A percentile compares a stretch with the other conserved stretches of the same genome.
These are phyloP conservation scores for Coemansia sp. DNA, from an alignment of 192 early-diverging fungal species.

Conservation along the genomic window DNA sequence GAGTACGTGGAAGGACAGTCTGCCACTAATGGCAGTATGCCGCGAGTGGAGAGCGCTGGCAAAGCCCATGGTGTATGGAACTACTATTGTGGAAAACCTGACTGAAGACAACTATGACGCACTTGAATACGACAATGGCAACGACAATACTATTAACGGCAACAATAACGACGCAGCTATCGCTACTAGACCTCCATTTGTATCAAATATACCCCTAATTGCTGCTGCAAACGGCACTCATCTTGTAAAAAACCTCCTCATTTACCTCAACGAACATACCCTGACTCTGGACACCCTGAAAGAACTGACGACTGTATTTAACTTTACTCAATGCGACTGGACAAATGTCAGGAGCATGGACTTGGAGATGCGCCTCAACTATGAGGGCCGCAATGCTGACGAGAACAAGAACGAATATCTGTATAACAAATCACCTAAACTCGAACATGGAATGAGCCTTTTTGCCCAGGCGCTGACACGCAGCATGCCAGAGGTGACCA, in stretches of 20 bases:
- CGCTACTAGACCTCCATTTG: neutral
- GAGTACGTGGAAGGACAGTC: neutral
- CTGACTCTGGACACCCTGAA: neutral
- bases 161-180: no score
- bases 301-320: neutral
- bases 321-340: neutral
- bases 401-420: conserved; percentile 2
- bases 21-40: conserved; percentile 3
- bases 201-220: conserved; percentile 1
- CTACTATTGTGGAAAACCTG: neutral
- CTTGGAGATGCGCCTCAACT: conserved; percentile 1
- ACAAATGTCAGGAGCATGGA: neutral
- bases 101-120: neutral
- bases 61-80: neutral
- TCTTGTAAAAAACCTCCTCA: neutral
- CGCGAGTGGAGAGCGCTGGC: neutral
- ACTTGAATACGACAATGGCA: neutral
- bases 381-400: neutral
- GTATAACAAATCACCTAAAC: neutral
- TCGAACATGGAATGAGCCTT: neutral
- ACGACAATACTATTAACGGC: neutral
- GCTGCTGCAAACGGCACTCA: neutral
- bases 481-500: neutral
- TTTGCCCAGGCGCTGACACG: neutral
- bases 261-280: neutral